Evolutionary conservation across 495 filamentous ascomycete species (phyloP).

Genomic region (Acidiella bohemica): DNA sequence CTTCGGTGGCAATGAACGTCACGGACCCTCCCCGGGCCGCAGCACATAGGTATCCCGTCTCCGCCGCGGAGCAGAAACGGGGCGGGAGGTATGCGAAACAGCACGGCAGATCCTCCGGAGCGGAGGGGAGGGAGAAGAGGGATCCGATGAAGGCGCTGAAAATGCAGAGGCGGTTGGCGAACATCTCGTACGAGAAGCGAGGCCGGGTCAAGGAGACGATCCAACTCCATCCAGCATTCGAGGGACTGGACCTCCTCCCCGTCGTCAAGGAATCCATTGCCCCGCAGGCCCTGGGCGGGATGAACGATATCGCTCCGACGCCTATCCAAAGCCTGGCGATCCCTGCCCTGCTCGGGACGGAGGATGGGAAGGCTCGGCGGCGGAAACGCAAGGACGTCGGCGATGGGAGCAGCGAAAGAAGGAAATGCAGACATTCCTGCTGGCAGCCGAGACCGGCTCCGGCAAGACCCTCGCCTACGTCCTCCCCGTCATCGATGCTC

Average conservation of each 20-base stretch:
- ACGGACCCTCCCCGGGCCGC: slow-evolving; percentile 42
- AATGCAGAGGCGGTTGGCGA: slow-evolving; percentile 72
- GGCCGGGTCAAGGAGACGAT: slow-evolving; percentile 55
- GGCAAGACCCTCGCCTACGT: slow-evolving; percentile 93
- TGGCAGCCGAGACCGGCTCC: slow-evolving; percentile 93
- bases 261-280: slow-evolving; percentile 58
- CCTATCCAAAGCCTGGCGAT: slow-evolving; percentile 82
- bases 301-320: slow-evolving; percentile 63
- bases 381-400: slow-evolving; percentile 20
- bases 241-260: slow-evolving; percentile 62
- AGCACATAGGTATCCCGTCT: neutral
- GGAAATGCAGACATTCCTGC: slow-evolving; percentile 58
- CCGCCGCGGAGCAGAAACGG: slow-evolving; percentile 22
- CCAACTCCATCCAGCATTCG: slow-evolving; percentile 57
- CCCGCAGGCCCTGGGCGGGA: slow-evolving; percentile 53
- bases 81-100: slow-evolving; percentile 26
- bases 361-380: slow-evolving; percentile 23
- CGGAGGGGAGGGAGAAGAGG: slow-evolving; percentile 14
- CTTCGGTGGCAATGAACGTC: slow-evolving; percentile 66
- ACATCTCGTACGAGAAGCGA: slow-evolving; percentile 60
- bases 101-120: neutral
- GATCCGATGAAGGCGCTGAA: slow-evolving; percentile 70
- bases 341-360: slow-evolving; percentile 51
- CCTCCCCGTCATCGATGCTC: slow-evolving; percentile 62
- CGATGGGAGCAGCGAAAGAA: slow-evolving; percentile 20